A percentile compares a stretch with the other conserved stretches of the same genome.
Evolutionary conservation across 495 filamentous ascomycete species (phyloP).

Genomic region (Neurospora hispaniola): DNA sequence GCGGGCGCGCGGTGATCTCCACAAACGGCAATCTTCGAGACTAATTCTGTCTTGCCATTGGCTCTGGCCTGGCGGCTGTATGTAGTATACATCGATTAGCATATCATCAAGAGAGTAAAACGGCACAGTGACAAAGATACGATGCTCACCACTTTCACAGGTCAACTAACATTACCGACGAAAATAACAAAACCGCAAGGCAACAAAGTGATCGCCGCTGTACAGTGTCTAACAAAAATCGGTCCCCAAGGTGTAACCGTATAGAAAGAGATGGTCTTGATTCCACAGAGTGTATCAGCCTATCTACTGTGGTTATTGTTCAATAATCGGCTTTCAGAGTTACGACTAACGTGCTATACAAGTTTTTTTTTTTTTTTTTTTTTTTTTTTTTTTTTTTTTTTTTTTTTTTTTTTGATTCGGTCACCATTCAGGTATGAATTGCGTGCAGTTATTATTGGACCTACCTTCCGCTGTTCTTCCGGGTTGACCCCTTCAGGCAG

Average conservation of each 20-base stretch:
- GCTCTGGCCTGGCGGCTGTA: slow-evolving; percentile 1
- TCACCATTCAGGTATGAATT: not conserved
- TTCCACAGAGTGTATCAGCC: not conserved
- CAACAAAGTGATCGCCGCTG: not conserved
- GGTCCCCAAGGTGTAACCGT: not conserved
- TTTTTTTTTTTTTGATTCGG: not conserved
- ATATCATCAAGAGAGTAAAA: not conserved
- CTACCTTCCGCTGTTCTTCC: not conserved
- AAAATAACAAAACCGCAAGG: not conserved
- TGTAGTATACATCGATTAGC: not conserved
- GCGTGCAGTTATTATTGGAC: not conserved
- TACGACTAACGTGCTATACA: not conserved
- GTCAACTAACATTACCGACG: not conserved
- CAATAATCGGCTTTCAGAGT: not conserved
- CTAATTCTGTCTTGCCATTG: slow-evolving; percentile 13
- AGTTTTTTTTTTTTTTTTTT: too few species aligned
- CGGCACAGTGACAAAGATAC: not conserved
- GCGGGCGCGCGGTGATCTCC: slow-evolving; percentile 5
- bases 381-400: too few species aligned
- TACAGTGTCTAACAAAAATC: not conserved
- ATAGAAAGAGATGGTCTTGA: not conserved
- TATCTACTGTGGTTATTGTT: not conserved
- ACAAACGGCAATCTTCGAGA: slow-evolving; percentile 13
- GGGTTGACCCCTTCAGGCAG: not conserved
- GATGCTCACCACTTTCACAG: not conserved